Evolutionary conservation across 2,329 filamentous ascomycete species (phyloP), one percentile per base, ranked within the genome.

Genomic region (Fusarium sororula): DNA sequence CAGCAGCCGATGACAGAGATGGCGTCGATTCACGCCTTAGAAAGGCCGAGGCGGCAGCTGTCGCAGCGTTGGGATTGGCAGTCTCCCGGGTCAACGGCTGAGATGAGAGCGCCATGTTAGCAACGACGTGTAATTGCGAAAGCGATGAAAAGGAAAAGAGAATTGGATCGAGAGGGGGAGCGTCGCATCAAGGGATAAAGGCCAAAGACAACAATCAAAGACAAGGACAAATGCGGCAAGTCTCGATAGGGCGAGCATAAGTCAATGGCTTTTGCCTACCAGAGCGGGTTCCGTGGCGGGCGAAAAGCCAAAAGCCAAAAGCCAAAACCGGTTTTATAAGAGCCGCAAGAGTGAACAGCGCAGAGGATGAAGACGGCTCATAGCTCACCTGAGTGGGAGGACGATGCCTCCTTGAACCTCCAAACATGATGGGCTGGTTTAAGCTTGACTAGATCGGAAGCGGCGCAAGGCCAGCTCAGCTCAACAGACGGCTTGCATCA

Each of bases 1-100:
- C 95, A 18, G 96, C 96, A 12, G 95, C 94, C 41, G 93, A 92
- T 45, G 95, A 97, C 48, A 98, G 87, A 66, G 90, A 90, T 55
- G 47, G 57, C 89, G 76, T 91, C 89, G 77, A 88, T 81, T 90
- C 88, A 79, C 88, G 91, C 76, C 89, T 91, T 79, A 92, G 88
- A 83, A 96, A 97, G 66, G 95, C 95, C 81, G 93, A 92, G 69
- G 90, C 90, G 68, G 95, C 95, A 64, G 94, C 94, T 53, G 93
- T 91, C 62, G 95, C 90, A 66, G 94, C 95, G 79, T 91, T 92
- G 63, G 93, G 87, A 79, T 91, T 91, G 57, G 90, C 90, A 64
- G 91, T 91, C 66, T 89, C 86, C 72, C 87, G 85, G 66, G 89
- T 92, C 69, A 91, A 84, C 74, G 90, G 89, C 91, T 94, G 83